A percentile compares a stretch with the other conserved stretches of the same genome.
Conservation (phyloP, 345 rosid genomes). For the Lepidium sativum region DNA sequence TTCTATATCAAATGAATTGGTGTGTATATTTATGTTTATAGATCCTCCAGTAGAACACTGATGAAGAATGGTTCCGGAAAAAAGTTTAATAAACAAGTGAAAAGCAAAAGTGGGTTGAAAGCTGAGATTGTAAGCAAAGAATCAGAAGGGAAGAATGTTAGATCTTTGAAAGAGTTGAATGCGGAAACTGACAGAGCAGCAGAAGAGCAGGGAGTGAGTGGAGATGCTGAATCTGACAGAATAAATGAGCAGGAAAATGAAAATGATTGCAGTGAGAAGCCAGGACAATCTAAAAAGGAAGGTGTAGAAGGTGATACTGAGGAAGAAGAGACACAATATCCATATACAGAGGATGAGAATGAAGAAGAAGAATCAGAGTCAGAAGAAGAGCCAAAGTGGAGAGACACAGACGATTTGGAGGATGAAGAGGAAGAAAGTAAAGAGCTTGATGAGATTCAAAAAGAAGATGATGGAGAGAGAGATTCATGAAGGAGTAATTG, state of each 20-base stretch:
- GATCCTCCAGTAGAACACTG: constrained; percentile 9
- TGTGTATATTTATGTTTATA: background rate
- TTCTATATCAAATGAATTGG: background rate
- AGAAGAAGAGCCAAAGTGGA: constrained; percentile 27
- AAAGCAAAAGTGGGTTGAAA: background rate
- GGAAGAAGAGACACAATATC: constrained; percentile 8
- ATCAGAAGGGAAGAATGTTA: constrained; percentile 13
- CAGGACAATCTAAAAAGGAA: constrained; percentile 3
- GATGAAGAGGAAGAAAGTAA: constrained; percentile 5
- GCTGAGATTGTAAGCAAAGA: background rate
- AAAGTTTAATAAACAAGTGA: background rate
- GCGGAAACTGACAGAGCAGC: constrained; percentile 17
- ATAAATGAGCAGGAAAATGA: background rate
- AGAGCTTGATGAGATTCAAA: constrained; percentile 9
- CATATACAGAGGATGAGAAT: constrained; percentile 19
- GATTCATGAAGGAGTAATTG: background rate
- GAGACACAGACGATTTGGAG: constrained; percentile 24
- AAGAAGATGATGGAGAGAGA: constrained; percentile 8
- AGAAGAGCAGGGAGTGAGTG: constrained; percentile 17
- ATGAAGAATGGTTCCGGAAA: constrained; percentile 8
- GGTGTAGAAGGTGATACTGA: constrained; percentile 7
- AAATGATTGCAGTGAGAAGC: constrained; percentile 6
- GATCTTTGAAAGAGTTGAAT: constrained; percentile 22
- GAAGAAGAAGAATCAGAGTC: constrained; percentile 13
- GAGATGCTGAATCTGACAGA: constrained; percentile 17